Evolutionary conservation across 169 alveolate genomes (phyloP).

Genomic region (Toxoplasma gondii): DNA sequence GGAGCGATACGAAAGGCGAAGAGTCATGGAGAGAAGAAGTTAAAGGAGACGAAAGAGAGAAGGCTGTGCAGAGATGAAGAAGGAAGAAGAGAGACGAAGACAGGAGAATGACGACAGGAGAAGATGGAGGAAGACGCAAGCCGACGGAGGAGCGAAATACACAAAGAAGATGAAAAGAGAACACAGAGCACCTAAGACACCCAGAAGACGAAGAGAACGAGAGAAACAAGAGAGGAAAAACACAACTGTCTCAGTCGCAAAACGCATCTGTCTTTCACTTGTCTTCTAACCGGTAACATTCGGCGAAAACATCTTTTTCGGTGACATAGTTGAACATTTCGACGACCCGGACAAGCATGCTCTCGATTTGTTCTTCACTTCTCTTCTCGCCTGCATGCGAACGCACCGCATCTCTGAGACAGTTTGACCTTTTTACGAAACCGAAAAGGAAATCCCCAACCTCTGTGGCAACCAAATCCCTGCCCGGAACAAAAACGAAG

Average conservation of each 20-base stretch:
- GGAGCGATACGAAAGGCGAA: background rate
- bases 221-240: background rate
- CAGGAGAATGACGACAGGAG: background rate
- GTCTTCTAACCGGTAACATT: constrained; percentile 73
- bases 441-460: no score
- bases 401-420: background rate
- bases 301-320: constrained; percentile 87
- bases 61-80: background rate
- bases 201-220: background rate
- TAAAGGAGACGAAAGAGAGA: background rate
- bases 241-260: background rate
- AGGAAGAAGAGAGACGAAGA: background rate
- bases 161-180: background rate
- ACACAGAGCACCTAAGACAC: background rate
- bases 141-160: background rate
- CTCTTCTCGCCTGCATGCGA: constrained; percentile 45
- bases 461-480: background rate
- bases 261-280: background rate
- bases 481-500: background rate
- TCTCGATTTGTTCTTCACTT: constrained; percentile 70
- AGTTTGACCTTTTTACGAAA: background rate
- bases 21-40: background rate
- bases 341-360: constrained; percentile 74
- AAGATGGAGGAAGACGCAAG: background rate
- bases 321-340: constrained; percentile 82